Conservation (phyloP, 129 eudicot genomes). For the Artemisia tridentata region DNA sequence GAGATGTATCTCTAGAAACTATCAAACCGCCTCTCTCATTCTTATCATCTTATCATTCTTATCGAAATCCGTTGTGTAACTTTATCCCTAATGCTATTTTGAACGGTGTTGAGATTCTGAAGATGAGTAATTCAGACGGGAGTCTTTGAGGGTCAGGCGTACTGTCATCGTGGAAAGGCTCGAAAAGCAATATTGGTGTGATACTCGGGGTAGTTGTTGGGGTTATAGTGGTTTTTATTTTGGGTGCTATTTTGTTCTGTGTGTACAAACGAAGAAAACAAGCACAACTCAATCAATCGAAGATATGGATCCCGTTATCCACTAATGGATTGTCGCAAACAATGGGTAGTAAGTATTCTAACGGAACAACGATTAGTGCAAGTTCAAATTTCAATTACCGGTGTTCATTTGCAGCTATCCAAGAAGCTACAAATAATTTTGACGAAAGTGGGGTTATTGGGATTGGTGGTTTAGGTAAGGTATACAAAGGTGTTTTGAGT, state of each 20-base stretch:
- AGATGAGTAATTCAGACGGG: constrained; percentile 55
- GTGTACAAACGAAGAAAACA: constrained; percentile 41
- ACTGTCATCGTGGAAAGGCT: constrained; percentile 18
- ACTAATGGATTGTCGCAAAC: constrained; percentile 62
- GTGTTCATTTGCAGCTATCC: constrained; percentile 71
- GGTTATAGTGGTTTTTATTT: constrained; percentile 31
- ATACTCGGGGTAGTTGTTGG: constrained; percentile 59
- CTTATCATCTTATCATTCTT: too few species aligned
- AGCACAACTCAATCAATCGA: constrained; percentile 53
- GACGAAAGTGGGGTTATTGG: constrained; percentile 90
- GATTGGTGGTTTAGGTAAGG: constrained; percentile 92
- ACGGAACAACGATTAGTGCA: constrained; percentile 65
- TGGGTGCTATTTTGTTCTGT: constrained; percentile 40
- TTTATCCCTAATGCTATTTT: constrained; percentile 69
- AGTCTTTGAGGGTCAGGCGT: constrained; percentile 47
- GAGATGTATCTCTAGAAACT: too few species aligned
- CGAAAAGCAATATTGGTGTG: constrained; percentile 57
- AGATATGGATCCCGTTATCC: constrained; percentile 84
- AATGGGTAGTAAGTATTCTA: constrained; percentile 81
- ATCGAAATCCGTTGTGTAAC: too few species aligned
- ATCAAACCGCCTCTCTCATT: too few species aligned
- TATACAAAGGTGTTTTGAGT: constrained; percentile 59
- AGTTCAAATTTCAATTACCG: constrained; percentile 67
- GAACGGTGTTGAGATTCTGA: constrained; percentile 82
- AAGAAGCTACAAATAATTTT: constrained; percentile 80